A percentile compares a stretch with the other conserved stretches of the same genome.
These are phyloP conservation scores for Zygnema cylindricum DNA, from an alignment of 139 green algal species.

Conservation along the genomic window DNA sequence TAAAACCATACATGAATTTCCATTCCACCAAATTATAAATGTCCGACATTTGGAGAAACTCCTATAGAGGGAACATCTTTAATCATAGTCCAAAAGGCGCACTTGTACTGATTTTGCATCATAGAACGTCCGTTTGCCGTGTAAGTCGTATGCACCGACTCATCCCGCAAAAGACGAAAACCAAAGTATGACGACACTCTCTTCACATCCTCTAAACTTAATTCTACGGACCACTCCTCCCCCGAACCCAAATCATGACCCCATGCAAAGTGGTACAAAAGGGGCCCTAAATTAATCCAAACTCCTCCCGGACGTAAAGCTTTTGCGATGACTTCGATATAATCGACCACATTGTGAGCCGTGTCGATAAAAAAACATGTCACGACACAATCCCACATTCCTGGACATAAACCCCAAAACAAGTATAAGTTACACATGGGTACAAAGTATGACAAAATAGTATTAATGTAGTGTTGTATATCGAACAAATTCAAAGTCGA, in stretches of 20 bases:
- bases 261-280: constrained; percentile 96
- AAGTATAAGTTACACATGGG: too few species aligned
- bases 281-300: constrained; percentile 92
- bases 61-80: constrained; percentile 15
- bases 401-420: too few species aligned
- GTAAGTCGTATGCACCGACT: constrained; percentile 53
- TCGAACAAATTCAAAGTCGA: too few species aligned
- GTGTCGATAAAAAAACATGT: constrained; percentile 99
- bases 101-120: constrained; percentile 57
- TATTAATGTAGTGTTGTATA: too few species aligned
- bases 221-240: constrained; percentile 58
- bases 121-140: constrained; percentile 57
- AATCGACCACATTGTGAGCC: constrained; percentile 95
- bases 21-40: too few species aligned
- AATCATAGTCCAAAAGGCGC: constrained; percentile 63
- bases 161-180: constrained; percentile 32
- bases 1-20: too few species aligned
- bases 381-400: constrained; percentile 84
- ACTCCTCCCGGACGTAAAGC: constrained; percentile 66
- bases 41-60: too few species aligned
- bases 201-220: constrained; percentile 53
- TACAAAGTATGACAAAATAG: too few species aligned
- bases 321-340: constrained; percentile 82
- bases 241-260: not conserved
- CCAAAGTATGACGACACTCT: constrained; percentile 40